These are phyloP conservation scores for Cyathus striatus DNA, from an alignment of 768 basidiomycete genomes.

Conservation along the genomic window DNA sequence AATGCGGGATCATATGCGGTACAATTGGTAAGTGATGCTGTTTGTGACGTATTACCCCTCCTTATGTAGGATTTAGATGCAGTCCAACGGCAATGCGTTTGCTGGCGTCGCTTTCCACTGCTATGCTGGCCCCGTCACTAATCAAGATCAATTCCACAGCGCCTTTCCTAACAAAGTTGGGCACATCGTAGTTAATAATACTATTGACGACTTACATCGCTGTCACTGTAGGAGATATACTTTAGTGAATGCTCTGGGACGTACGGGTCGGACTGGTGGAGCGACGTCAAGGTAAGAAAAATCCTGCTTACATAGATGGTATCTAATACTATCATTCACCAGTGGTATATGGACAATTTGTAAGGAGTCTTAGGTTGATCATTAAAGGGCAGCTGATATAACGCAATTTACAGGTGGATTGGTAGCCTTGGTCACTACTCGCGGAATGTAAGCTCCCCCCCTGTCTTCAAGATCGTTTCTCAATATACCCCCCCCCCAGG, in stretches of 20 bases:
- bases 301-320: neutral
- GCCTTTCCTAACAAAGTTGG: slow-evolving; percentile 50
- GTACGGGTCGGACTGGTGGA: slow-evolving; percentile 72
- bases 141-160: slow-evolving; percentile 53
- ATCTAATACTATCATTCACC: neutral
- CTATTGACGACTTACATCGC: neutral
- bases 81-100: slow-evolving; percentile 49
- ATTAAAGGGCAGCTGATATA: slow-evolving; percentile 8
- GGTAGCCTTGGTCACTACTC: slow-evolving; percentile 6
- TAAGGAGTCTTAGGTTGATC: slow-evolving; percentile 18
- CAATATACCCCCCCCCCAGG: neutral
- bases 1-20: slow-evolving; percentile 47
- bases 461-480: neutral
- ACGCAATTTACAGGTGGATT: slow-evolving; percentile 3
- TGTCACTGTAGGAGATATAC: slow-evolving; percentile 30
- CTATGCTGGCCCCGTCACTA: slow-evolving; percentile 45
- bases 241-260: slow-evolving; percentile 66
- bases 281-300: slow-evolving; percentile 59
- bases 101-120: slow-evolving; percentile 72
- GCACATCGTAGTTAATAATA: neutral
- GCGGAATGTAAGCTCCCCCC: slow-evolving; percentile 1
- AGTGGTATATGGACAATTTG: slow-evolving; percentile 74
- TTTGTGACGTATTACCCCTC: slow-evolving; percentile 10
- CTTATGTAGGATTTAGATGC: slow-evolving; percentile 30
- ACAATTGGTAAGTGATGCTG: slow-evolving; percentile 34